phyloP scores from a whole-genome alignment of 768 basidiomycete genomes.

The Rhodocollybia butyracea region DNA sequence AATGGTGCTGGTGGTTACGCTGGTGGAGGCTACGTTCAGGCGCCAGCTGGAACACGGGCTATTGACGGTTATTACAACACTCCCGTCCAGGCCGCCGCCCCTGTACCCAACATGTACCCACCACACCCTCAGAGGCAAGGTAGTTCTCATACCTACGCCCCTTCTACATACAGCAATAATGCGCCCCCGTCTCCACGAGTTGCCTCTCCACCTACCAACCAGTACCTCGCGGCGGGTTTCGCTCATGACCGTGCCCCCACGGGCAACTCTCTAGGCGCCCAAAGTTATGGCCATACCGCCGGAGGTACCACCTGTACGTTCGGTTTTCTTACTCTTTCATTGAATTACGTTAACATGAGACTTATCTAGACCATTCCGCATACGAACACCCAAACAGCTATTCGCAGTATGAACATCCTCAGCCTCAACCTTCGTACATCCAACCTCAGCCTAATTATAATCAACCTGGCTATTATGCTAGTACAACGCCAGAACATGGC shows the following conservation, averaged over 20 bases:
- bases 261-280: constrained; percentile 28
- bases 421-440: constrained; percentile 30
- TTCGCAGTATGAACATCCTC: constrained; percentile 43
- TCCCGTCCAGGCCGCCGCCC: constrained; percentile 19
- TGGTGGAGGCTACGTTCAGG: constrained; percentile 65
- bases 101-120: constrained; percentile 29
- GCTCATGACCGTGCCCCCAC: constrained; percentile 7
- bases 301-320: constrained; percentile 55
- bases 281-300: constrained; percentile 50
- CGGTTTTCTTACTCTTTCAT: not conserved
- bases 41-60: constrained; percentile 60
- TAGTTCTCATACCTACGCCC: constrained; percentile 37
- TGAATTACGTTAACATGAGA: constrained; percentile 6
- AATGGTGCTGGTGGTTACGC: constrained; percentile 27
- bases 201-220: constrained; percentile 17
- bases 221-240: constrained; percentile 24
- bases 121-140: constrained; percentile 42
- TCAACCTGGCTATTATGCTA: constrained; percentile 5
- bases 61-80: constrained; percentile 72
- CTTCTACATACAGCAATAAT: constrained; percentile 25
- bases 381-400: constrained; percentile 48
- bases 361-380: constrained; percentile 55
- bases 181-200: constrained; percentile 13
- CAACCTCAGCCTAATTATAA: not conserved
- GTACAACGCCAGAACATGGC: constrained; percentile 38